Conservation (phyloP, 768 basidiomycete genomes). For the Kwoniella pini region DNA sequence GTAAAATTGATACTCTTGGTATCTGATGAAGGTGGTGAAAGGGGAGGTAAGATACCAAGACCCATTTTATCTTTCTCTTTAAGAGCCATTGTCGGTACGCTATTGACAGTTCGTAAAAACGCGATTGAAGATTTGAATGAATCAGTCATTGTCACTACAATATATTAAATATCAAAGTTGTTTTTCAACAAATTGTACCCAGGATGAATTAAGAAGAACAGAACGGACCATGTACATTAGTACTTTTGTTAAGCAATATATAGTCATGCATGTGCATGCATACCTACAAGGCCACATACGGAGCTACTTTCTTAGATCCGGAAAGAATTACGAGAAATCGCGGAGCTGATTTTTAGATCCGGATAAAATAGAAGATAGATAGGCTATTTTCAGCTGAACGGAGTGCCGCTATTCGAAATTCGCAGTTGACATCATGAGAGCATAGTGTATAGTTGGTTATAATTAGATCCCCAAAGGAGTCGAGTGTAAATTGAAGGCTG, state of each 20-base stretch:
- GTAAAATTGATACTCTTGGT: not conserved
- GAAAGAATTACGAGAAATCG: not conserved
- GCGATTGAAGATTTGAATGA: not conserved
- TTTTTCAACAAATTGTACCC: too few species aligned
- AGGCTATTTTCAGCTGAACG: too few species aligned
- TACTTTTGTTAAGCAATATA: not conserved
- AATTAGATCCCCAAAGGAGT: too few species aligned
- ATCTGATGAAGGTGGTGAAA: not conserved
- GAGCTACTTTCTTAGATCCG: not conserved
- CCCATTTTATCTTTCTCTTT: not conserved
- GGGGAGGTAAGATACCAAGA: not conserved
- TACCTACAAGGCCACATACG: not conserved
- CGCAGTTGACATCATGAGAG: too few species aligned
- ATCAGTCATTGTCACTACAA: not conserved
- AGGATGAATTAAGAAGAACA: not conserved
- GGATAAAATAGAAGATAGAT: not conserved
- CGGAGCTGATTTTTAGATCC: slow-evolving; percentile 1
- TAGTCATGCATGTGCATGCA: not conserved
- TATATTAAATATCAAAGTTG: too few species aligned
- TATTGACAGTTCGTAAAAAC: not conserved
- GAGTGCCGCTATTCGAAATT: too few species aligned
- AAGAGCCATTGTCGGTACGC: not conserved
- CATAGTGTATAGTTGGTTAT: too few species aligned
- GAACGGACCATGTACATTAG: not conserved
- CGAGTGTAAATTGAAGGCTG: too few species aligned